phyloP scores from a whole-genome alignment of 768 basidiomycete genomes.

The Suillus occidentalis region DNA sequence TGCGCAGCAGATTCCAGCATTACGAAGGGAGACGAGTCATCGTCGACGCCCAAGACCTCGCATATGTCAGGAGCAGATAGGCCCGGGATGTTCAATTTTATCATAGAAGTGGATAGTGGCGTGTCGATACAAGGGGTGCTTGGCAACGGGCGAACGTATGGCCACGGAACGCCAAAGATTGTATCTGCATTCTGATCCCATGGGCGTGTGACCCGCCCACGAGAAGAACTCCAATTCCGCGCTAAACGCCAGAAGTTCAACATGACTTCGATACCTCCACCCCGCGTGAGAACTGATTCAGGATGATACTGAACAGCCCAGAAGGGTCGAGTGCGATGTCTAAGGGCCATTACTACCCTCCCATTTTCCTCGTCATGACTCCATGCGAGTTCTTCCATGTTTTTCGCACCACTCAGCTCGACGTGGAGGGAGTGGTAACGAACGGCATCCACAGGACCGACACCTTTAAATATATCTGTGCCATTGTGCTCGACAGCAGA shows the following conservation, averaged over 20 bases:
- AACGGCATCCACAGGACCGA: slow-evolving; percentile 57
- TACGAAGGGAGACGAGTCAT: slow-evolving; percentile 63
- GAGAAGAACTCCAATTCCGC: slow-evolving; percentile 49
- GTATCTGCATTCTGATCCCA: slow-evolving; percentile 42
- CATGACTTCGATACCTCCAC: slow-evolving; percentile 67
- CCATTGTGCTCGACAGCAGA: slow-evolving; percentile 61
- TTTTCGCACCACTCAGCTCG: slow-evolving; percentile 42
- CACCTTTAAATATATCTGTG: slow-evolving; percentile 59
- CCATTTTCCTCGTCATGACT: slow-evolving; percentile 69
- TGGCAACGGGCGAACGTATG: slow-evolving; percentile 36
- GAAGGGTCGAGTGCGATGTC: slow-evolving; percentile 65
- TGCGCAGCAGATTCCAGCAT: slow-evolving; percentile 75
- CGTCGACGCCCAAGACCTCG: slow-evolving; percentile 58
- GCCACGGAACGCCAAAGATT: slow-evolving; percentile 59
- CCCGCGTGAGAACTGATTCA: slow-evolving; percentile 73
- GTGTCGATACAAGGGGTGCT: slow-evolving; percentile 16
- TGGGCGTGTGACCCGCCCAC: slow-evolving; percentile 36
- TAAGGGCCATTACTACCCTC: slow-evolving; percentile 70
- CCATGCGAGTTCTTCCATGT: slow-evolving; percentile 64
- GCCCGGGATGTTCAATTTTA: slow-evolving; percentile 43
- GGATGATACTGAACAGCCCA: slow-evolving; percentile 93
- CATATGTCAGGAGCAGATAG: slow-evolving; percentile 49
- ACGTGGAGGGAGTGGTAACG: slow-evolving; percentile 82
- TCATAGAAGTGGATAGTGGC: slow-evolving; percentile 28
- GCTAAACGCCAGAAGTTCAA: slow-evolving; percentile 76